Base-by-base conservation (phyloP, 441 rosid species). In the Arabidopsis lyrata region DNA sequence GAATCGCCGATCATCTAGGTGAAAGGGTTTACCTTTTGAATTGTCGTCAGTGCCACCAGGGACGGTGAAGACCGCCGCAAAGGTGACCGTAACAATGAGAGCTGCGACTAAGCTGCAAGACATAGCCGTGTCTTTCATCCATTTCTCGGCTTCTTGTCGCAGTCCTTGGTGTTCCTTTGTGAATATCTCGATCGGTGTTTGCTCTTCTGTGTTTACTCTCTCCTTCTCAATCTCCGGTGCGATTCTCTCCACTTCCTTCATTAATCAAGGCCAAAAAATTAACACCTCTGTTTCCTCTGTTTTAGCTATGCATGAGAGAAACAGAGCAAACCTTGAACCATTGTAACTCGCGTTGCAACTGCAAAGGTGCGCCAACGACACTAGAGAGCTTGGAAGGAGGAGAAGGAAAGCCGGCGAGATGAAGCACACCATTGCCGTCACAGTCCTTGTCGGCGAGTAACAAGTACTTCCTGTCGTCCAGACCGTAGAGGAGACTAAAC, bases 321-420 rank as follows among this genome's bases (percentile, higher is more conserved):
- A 63, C 58, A 63, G 60, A 49, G 66, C 65, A 7, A 68, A 81
- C 84, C 89, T 86, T 78, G 63, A 81, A 87, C 86, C 89, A 87
- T 63, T 79, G 79, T 58, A 86, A 61, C 74, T 87, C 91, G 18
- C 83, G 76, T 61, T 83, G 86, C 83, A 87, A 48, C 54, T 86
- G 87, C 35, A 81, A 71, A 42, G 88, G 81, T 10, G 88, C 81
- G 2, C 82, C 84, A 11, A 82, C 80, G 48, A 83, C 79, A 22
- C 50, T 58, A 24, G 70, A 81, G 47, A 84, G 92, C 42, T 74
- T 73, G 4, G 70, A 59, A 39, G 70, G 48, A 3, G 86, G 80
- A 5, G 90, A 79, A 49, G 80, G 78, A 58, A 65, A 69, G 24
- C 81, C 83, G 0, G 84, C 87, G 54, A 86, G 66, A 81, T 75